Evolutionary conservation across 2,329 filamentous ascomycete genomes (phyloP), one percentile per base, ranked within the genome.

Genomic region (Eurotiales sp.): DNA sequence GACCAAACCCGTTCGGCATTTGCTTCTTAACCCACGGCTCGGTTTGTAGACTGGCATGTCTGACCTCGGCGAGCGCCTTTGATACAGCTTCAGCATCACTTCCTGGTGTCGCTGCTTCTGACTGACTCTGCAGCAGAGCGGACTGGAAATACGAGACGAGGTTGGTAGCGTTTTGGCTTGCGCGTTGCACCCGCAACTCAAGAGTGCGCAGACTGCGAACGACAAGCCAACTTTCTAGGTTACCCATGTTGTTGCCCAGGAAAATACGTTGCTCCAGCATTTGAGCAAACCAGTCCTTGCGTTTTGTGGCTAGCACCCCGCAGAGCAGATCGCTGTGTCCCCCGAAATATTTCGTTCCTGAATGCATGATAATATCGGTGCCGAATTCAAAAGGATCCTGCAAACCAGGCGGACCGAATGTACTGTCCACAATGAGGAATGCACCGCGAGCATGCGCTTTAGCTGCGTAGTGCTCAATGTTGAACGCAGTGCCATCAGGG

Each of bases 261-360:
- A 83, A 81, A n/a, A 90, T 63, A 2, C 93, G 77, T 65, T 99
- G 92, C 1, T 68, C 65, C 42, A 77, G 72, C 61, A 97, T 72
- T 19, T 71, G 74, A 25, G 67, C 65, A n/a, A 82, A 68, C 86
- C 86, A 88, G 4, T 75, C 75, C 46, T 77, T 61, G 42, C 72
- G 72, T 21, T 79, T 75, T 5, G 90, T 80, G 0, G 83, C 82
- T 23, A 99, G 73, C 15, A 95, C 86, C 19, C 93, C 93, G 64
- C 88, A 95, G 5, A 97, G 81, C 79, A 97, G 79, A 71, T 99
- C 93, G 58, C 86, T 92, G 72, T 99, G 93, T 0, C 93, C 93
- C 17, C 93, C 93, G 59, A 99, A 83, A 71, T 97, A 99, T 77
- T 97, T 99, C 15, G 91, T 96, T 3, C 90, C 93, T 46, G 82